phyloP scores from a whole-genome alignment of 441 rosid species.

The Theobroma grandiflorum region DNA sequence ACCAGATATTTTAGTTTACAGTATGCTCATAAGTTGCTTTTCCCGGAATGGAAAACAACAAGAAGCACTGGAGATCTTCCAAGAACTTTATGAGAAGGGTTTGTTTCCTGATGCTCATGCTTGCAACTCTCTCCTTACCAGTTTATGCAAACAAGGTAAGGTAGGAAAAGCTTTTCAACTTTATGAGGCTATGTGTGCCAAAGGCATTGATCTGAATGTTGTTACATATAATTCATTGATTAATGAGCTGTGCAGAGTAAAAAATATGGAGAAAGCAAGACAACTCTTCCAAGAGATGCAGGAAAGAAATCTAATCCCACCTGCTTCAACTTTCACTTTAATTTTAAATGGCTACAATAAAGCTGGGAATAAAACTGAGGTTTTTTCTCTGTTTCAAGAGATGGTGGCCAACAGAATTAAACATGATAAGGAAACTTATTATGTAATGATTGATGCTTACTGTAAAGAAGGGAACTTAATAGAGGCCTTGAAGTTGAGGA shows the following conservation, averaged over 20 bases:
- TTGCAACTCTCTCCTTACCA: background rate
- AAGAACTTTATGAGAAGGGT: background rate
- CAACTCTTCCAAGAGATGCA: background rate
- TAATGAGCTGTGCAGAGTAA: background rate
- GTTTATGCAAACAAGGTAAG: background rate
- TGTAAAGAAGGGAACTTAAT: conserved; percentile 3
- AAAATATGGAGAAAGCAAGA: conserved; percentile 1
- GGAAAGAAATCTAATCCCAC: conserved; percentile 2
- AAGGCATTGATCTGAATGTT: background rate
- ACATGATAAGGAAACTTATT: background rate
- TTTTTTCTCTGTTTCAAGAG: background rate
- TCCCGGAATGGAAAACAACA: background rate
- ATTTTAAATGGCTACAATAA: background rate
- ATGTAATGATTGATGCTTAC: background rate
- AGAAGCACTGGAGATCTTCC: background rate
- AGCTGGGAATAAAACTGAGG: background rate
- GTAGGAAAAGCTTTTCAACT: background rate
- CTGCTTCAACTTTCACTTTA: background rate
- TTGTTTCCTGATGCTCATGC: conserved; percentile 4
- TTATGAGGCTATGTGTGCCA: background rate
- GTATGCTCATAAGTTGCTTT: background rate
- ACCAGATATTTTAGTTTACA: background rate
- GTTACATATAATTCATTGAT: background rate
- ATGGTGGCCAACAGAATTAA: background rate
- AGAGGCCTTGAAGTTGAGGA: background rate